These are phyloP conservation scores for Xerocomus brunneocitrinus DNA, from an alignment of 768 basidiomycete species.

Conservation along the genomic window DNA sequence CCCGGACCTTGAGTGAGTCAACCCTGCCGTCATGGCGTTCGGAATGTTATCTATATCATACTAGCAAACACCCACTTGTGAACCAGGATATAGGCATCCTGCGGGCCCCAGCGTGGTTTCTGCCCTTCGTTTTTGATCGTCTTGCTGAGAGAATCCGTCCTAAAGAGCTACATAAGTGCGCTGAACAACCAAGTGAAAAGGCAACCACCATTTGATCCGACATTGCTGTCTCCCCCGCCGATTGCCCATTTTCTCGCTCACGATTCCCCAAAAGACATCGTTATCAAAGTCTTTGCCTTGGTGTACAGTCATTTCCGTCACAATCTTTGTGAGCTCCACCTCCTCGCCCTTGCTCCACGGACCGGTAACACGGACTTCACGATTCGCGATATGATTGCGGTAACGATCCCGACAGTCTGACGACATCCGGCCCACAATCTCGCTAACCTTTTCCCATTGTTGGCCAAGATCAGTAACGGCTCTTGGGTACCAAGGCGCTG, in stretches of 20 bases:
- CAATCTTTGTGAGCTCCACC: constrained; percentile 65
- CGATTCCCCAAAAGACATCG: constrained; percentile 80
- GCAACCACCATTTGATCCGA: constrained; percentile 76
- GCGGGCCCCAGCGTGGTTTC: constrained; percentile 67
- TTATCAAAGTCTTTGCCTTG: constrained; percentile 71
- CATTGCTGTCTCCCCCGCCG: constrained; percentile 78
- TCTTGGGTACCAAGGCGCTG: constrained; percentile 33
- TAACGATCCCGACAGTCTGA: constrained; percentile 83
- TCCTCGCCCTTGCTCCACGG: constrained; percentile 80
- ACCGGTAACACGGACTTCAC: constrained; percentile 60
- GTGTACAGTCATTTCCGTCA: constrained; percentile 67
- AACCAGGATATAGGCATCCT: constrained; percentile 76
- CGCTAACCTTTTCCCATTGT: constrained; percentile 77
- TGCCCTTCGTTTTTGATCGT: constrained; percentile 68
- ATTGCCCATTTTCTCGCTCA: constrained; percentile 73
- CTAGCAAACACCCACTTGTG: constrained; percentile 52
- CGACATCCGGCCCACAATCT: constrained; percentile 66
- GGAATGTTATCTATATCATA: neutral
- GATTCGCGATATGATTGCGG: constrained; percentile 74
- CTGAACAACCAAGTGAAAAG: neutral
- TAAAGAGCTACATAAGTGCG: constrained; percentile 23
- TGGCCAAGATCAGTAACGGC: constrained; percentile 68
- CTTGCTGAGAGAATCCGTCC: constrained; percentile 75
- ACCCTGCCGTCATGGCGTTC: constrained; percentile 42
- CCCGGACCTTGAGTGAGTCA: constrained; percentile 65